These are phyloP conservation scores for Actinomortierella ambigua DNA, from an alignment of 371 early-diverging fungal genomes.

Conservation along the genomic window DNA sequence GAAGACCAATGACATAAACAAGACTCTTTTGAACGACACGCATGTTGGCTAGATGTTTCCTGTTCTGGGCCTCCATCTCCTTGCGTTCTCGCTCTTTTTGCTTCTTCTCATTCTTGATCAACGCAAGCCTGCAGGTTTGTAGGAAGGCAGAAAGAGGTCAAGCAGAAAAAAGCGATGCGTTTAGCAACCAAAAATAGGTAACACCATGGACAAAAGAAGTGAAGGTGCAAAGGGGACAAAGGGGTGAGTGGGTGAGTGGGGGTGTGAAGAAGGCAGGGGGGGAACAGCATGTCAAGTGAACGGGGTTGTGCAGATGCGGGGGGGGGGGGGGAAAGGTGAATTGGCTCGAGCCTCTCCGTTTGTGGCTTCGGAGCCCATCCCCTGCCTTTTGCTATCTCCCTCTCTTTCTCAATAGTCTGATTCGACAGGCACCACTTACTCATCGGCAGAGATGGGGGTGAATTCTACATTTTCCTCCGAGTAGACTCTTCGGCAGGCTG, in stretches of 20 bases:
- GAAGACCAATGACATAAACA: conserved; percentile 93
- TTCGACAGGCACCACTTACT: conserved; percentile 59
- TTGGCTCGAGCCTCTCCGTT: too few species aligned
- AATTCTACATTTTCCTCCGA: conserved; percentile 90
- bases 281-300: not conserved
- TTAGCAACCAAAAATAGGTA: not conserved
- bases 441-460: conserved; percentile 86
- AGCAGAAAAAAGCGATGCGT: not conserved
- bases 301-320: not conserved
- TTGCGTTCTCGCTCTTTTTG: conserved; percentile 89
- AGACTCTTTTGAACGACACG: conserved; percentile 95
- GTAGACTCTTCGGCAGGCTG: conserved; percentile 88
- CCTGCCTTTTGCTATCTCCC: not conserved
- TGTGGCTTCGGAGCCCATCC: conserved; percentile 2
- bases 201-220: not conserved
- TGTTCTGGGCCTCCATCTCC: conserved; percentile 86
- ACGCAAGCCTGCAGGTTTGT: conserved; percentile 48
- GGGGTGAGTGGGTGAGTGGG: too few species aligned
- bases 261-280: too few species aligned
- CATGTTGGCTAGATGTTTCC: conserved; percentile 88
- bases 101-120: conserved; percentile 78
- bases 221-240: not conserved
- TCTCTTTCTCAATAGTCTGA: not conserved
- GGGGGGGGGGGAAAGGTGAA: not conserved
- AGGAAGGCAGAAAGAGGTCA: not conserved